Conservation (phyloP, 768 basidiomycete genomes). For the Pleurotus djamor region DNA sequence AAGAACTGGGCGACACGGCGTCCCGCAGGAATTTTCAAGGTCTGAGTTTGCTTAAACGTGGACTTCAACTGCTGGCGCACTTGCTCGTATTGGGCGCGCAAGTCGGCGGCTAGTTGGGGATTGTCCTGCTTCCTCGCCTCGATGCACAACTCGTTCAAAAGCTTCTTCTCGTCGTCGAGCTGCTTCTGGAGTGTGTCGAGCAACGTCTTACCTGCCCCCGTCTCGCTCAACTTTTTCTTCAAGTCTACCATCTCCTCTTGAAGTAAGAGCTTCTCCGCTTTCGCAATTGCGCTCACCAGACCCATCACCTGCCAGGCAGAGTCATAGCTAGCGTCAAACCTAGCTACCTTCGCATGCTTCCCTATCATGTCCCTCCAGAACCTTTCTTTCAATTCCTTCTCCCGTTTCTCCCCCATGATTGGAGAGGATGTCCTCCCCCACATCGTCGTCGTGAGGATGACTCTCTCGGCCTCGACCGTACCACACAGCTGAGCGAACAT, state of each 20-base stretch:
- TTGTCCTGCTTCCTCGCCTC: neutral
- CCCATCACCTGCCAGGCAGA: neutral
- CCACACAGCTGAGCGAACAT: constrained; percentile 50
- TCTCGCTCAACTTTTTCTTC: neutral
- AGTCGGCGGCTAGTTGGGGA: no score
- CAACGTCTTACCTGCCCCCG: neutral
- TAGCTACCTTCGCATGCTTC: constrained; percentile 27
- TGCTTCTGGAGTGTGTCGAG: neutral
- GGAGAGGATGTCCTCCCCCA: constrained; percentile 32
- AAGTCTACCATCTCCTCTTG: neutral
- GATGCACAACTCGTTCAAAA: neutral
- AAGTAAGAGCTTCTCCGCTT: neutral
- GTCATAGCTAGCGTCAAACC: constrained; percentile 32
- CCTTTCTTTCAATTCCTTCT: neutral
- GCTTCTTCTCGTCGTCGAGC: neutral
- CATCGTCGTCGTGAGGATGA: constrained; percentile 47
- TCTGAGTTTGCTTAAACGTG: neutral
- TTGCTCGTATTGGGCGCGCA: neutral
- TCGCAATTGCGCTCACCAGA: neutral
- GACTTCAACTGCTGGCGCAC: neutral
- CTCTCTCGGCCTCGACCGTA: constrained; percentile 37
- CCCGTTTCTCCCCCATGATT: neutral
- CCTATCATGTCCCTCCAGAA: constrained; percentile 7
- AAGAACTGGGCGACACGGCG: neutral
- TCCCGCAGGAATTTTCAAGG: neutral